Conservation (phyloP, 352 stramenopile species). For the Thraustotheca clavata region DNA sequence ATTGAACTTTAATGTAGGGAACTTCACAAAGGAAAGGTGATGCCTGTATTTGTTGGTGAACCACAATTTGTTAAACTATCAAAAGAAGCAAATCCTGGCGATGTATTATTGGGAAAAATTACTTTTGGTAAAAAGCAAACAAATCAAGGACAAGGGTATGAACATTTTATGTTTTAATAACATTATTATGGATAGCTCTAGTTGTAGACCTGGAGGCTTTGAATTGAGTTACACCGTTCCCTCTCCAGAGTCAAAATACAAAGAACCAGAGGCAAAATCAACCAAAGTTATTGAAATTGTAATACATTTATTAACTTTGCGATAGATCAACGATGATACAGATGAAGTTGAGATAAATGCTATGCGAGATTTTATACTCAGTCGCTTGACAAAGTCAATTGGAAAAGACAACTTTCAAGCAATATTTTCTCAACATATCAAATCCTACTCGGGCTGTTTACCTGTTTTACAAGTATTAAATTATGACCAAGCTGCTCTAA, state of each 20-base stretch:
- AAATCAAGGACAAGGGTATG: neutral
- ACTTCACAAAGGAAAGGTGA: constrained; percentile 31
- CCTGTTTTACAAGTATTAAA: constrained; percentile 28
- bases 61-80: constrained; percentile 60
- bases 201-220: constrained; percentile 52
- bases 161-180: neutral
- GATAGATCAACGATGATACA: constrained; percentile 42
- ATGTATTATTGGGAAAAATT: constrained; percentile 60
- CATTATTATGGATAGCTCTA: constrained; percentile 29
- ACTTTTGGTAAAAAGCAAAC: constrained; percentile 65
- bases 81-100: constrained; percentile 36
- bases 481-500: neutral
- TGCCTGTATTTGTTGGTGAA: constrained; percentile 66
- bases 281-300: constrained; percentile 26
- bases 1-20: neutral
- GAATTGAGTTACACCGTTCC: constrained; percentile 62
- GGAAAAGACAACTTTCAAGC: constrained; percentile 57
- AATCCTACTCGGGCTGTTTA: constrained; percentile 34
- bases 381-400: constrained; percentile 47
- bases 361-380: constrained; percentile 59
- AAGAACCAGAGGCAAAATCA: constrained; percentile 39
- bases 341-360: constrained; percentile 45
- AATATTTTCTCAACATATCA: constrained; percentile 38
- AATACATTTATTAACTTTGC: neutral
- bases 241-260: constrained; percentile 36